These are phyloP conservation scores for Debaryomyces psychrophilus DNA, from an alignment of 1,139 yeast genomes.

Conservation along the genomic window DNA sequence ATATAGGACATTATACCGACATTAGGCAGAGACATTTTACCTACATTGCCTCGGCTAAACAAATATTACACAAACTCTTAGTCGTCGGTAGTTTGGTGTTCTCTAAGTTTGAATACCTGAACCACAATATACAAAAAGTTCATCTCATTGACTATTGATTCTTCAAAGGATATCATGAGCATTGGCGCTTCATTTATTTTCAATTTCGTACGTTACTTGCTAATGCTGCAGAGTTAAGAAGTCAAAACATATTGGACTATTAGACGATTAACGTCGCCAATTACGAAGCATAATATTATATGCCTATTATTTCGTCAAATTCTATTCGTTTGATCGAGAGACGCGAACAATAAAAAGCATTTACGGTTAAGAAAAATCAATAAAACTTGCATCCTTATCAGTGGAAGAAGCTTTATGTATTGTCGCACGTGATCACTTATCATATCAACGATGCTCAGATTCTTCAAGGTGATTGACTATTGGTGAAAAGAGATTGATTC, in stretches of 20 bases:
- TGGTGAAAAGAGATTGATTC: neutral
- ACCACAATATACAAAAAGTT: no score
- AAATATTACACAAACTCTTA: no score
- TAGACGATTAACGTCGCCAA: neutral
- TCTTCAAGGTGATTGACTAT: neutral
- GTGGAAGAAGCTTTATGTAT: neutral
- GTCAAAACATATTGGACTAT: neutral
- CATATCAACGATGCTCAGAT: neutral
- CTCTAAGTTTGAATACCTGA: no score
- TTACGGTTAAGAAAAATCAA: neutral
- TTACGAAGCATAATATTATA: neutral
- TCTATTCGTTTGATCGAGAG: neutral
- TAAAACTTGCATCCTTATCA: neutral
- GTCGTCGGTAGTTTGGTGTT: no score
- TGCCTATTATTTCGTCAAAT: neutral
- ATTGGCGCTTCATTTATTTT: no score
- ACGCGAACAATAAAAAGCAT: neutral
- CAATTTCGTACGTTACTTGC: no score
- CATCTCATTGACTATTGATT: no score
- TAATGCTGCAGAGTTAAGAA: no score
- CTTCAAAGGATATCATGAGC: no score
- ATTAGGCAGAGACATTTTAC: no score
- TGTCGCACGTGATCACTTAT: neutral
- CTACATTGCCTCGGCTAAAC: no score
- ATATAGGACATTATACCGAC: no score